Base-by-base conservation (phyloP, 768 basidiomycete species). In the Phlebiopsis flavidoalba region DNA sequence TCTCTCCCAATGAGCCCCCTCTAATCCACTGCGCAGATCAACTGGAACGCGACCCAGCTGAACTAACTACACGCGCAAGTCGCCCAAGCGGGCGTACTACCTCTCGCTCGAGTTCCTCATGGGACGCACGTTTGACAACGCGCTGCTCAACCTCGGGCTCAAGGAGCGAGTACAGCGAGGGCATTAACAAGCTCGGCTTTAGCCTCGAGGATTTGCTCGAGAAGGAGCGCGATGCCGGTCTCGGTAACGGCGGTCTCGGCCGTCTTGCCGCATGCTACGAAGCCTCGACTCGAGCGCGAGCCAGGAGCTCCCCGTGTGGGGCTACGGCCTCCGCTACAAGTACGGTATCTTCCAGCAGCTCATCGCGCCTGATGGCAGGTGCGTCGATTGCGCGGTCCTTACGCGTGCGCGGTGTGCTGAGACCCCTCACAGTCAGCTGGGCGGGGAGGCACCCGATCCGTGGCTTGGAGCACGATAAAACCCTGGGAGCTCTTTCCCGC, bases 181-280 rank as follows among this genome's bases (percentile, higher is more conserved):
- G 89, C 10, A 74, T 92, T 56, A 69, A 84, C 24, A 78, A 84
- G 61, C 90, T 99, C 63, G 96, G 97, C 1, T 99, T 98, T 77
- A 85, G 79, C 70, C 82, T 95, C 63, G 93, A 95, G 72, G 93
- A 95, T 67, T 75, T 95, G 49, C 77, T 97, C 55, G 90, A 88
- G 50, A 79, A 88, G 68, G 96, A 98, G 72, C 87, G 95, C 53
- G 97, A 99, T 69, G 95, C 96, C 1, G 96, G 85, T 8, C 82
- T 98, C 11, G 97, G 96, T 5, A 97, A 98, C 71, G 95, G 95
- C 64, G 96, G 96, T 60, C 82, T 98, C 8, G 96, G 97, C 0
- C 91, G 96, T 33, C 84, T 99, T 49, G 97, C 97, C 0, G 96
- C 97, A 0, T 99, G 97, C 76, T 99, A 98, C 71, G n/a, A n/a